Conservation (phyloP, 495 filamentous ascomycete genomes). For the Platismatia glauca region DNA sequence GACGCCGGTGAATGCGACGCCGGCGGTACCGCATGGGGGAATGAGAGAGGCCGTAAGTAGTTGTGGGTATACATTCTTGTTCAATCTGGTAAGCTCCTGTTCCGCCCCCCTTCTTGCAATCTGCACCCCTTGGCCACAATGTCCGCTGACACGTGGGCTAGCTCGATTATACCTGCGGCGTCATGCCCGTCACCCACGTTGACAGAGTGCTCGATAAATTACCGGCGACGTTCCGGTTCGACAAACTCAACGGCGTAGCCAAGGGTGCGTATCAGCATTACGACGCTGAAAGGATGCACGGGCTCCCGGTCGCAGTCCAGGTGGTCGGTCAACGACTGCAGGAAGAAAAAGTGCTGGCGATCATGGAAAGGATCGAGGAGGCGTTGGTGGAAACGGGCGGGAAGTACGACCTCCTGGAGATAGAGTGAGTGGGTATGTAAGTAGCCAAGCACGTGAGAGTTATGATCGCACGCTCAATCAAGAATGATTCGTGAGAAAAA, state of each 20-base stretch:
- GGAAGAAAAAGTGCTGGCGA: conserved; percentile 84
- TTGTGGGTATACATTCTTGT: conserved; percentile 94
- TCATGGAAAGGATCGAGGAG: conserved; percentile 71
- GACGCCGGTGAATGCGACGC: conserved; percentile 80
- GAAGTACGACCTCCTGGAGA: conserved; percentile 58
- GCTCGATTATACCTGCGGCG: conserved; percentile 80
- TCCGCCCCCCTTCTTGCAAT: no score
- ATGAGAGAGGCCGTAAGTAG: conserved; percentile 81
- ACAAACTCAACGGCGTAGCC: conserved; percentile 67
- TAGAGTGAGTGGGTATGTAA: conserved; percentile 29
- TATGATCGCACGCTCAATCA: background rate
- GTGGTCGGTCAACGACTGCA: conserved; percentile 75
- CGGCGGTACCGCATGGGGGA: conserved; percentile 77
- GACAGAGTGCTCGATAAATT: conserved; percentile 60
- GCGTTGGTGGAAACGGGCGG: conserved; percentile 54
- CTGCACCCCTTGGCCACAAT: background rate
- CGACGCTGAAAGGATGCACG: conserved; percentile 73
- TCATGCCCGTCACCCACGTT: conserved; percentile 82
- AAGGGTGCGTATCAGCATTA: conserved; percentile 82
- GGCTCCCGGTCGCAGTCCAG: conserved; percentile 80
- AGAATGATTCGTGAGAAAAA: background rate
- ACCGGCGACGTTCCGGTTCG: conserved; percentile 44
- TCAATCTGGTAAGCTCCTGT: conserved; percentile 58
- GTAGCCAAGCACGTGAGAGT: background rate
- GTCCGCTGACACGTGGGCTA: conserved; percentile 23